Percentiles rank a stretch among this genome's conserved stretches.
phyloP scores from a whole-genome alignment of 1,284 basidiomycete genomes.

The Thecaphora thlaspeos region DNA sequence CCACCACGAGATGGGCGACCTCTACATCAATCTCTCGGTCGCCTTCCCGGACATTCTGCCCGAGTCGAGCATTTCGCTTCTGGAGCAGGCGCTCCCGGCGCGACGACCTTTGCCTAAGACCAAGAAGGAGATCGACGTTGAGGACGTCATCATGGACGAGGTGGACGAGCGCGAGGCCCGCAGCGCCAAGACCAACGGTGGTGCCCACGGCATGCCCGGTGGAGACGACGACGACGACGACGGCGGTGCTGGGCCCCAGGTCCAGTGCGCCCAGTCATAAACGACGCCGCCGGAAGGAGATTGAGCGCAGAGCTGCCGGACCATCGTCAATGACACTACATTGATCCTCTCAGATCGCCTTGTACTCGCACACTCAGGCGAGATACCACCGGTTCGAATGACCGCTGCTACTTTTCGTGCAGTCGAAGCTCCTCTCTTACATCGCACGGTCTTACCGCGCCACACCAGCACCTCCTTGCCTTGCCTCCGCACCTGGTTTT shows the following conservation, averaged over 20 bases:
- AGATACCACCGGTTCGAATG: too few species aligned
- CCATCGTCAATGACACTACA: too few species aligned
- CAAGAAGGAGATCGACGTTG: constrained; percentile 68
- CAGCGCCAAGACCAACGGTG: constrained; percentile 54
- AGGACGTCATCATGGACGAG: constrained; percentile 84
- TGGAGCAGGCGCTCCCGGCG: constrained; percentile 84
- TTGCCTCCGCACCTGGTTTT: too few species aligned
- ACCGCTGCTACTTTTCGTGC: too few species aligned
- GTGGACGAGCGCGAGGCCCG: constrained; percentile 74
- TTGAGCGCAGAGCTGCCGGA: too few species aligned
- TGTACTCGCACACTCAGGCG: too few species aligned
- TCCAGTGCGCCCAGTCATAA: constrained; percentile 52
- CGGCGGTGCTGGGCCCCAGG: constrained; percentile 41
- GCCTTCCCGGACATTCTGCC: constrained; percentile 85
- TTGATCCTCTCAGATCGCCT: too few species aligned
- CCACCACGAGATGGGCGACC: constrained; percentile 93
- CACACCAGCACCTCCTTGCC: too few species aligned
- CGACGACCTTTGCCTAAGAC: constrained; percentile 70
- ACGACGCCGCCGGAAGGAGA: too few species aligned
- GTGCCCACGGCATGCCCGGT: constrained; percentile 69
- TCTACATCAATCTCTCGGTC: constrained; percentile 84
- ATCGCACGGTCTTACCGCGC: too few species aligned
- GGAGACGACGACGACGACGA: constrained; percentile 68
- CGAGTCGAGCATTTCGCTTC: constrained; percentile 67
- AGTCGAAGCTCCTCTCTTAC: too few species aligned